Conservation (phyloP, 2,329 filamentous ascomycete species). For the Aspergillus puulaauensis region DNA sequence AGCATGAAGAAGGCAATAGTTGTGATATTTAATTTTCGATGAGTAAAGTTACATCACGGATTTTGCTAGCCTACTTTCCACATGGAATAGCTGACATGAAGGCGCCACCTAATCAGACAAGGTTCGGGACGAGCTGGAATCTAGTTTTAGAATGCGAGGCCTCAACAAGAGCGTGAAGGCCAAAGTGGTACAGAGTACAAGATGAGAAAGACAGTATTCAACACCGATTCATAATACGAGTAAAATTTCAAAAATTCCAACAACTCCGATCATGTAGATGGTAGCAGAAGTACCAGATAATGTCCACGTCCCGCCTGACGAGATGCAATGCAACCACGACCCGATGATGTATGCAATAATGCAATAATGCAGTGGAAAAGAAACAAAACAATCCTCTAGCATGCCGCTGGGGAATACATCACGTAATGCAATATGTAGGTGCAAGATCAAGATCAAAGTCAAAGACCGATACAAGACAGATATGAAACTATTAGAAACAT, state of each 20-base stretch:
- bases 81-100: neutral
- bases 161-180: neutral
- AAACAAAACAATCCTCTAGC: neutral
- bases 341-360: neutral
- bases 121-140: neutral
- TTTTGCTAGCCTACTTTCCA: neutral
- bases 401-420: slow-evolving; percentile 1
- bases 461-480: neutral
- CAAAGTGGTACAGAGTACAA: neutral
- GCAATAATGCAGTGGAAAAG: neutral
- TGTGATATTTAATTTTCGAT: neutral
- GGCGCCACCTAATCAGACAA: neutral
- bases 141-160: neutral
- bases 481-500: slow-evolving; percentile 45
- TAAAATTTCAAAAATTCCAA: neutral
- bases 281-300: slow-evolving; percentile 1
- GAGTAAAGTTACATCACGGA: neutral
- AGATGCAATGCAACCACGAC: neutral
- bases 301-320: neutral
- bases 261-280: slow-evolving; percentile 15
- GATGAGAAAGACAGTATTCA: neutral
- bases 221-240: neutral
- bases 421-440: slow-evolving; percentile 18
- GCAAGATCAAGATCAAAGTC: slow-evolving; percentile 4
- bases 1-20: neutral